phyloP scores from a whole-genome alignment of 495 filamentous ascomycete species.

The Penicillium cataractarum region DNA sequence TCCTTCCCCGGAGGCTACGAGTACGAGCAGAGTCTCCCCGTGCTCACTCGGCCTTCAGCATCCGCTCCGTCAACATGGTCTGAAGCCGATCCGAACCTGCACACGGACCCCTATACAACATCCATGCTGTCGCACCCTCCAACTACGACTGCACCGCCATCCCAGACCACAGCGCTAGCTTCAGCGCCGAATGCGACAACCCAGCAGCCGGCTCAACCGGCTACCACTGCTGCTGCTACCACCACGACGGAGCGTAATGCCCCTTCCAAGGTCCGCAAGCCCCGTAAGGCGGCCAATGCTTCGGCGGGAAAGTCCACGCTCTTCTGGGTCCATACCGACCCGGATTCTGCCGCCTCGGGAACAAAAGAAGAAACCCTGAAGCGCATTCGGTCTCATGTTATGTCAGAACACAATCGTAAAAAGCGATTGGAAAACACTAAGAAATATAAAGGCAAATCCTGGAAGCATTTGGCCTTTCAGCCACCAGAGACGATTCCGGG shows the following conservation, averaged over 20 bases:
- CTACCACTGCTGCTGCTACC: constrained; percentile 17
- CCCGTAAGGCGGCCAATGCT: constrained; percentile 44
- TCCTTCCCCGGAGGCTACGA: constrained; percentile 26
- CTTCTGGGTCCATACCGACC: constrained; percentile 53
- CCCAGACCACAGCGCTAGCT: constrained; percentile 6
- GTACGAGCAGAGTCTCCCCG: constrained; percentile 34
- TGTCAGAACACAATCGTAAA: constrained; percentile 56
- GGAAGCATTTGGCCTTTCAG: constrained; percentile 48
- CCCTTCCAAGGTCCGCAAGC: constrained; percentile 42
- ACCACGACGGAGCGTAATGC: constrained; percentile 30
- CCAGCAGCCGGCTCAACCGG: constrained; percentile 4
- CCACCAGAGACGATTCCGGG: constrained; percentile 36
- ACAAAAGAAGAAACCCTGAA: constrained; percentile 51
- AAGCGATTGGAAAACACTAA: constrained; percentile 50
- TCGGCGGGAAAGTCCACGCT: constrained; percentile 43
- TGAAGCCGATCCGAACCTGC: constrained; percentile 19
- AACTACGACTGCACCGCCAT: constrained; percentile 5
- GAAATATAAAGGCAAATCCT: constrained; percentile 49
- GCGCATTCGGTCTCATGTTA: constrained; percentile 54
- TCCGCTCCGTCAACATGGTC: constrained; percentile 17
- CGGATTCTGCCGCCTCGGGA: constrained; percentile 43
- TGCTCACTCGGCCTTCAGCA: constrained; percentile 30
- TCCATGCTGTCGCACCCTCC: not conserved
- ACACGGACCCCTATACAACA: constrained; percentile 18
- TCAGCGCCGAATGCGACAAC: not conserved